Conservation (phyloP, 1,139 yeast genomes). For the Pichia sp. region DNA sequence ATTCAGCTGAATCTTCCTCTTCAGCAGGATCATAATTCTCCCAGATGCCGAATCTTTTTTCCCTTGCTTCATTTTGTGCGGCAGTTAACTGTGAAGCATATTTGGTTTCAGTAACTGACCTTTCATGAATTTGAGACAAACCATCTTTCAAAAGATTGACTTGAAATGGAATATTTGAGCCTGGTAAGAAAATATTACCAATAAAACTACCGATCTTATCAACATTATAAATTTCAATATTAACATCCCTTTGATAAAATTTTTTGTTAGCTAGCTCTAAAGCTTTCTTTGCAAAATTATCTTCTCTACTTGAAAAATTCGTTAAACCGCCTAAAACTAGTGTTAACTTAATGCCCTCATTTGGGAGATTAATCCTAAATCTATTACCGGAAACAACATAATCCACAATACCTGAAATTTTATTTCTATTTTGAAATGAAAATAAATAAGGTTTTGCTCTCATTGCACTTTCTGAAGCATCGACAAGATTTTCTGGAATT, state of each 20-base stretch:
- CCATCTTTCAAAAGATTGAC: slow-evolving; percentile 59
- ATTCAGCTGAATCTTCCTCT: slow-evolving; percentile 21
- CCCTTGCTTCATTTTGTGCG: slow-evolving; percentile 61
- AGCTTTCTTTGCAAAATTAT: slow-evolving; percentile 45
- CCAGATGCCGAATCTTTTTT: slow-evolving; percentile 61
- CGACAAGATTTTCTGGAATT: slow-evolving; percentile 58
- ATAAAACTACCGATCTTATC: slow-evolving; percentile 81
- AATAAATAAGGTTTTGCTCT: slow-evolving; percentile 72
- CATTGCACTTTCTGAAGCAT: slow-evolving; percentile 68
- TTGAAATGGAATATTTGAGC: slow-evolving; percentile 55
- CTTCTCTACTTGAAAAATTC: slow-evolving; percentile 37
- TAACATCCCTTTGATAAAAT: slow-evolving; percentile 67
- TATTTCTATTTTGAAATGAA: slow-evolving; percentile 60
- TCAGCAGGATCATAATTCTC: slow-evolving; percentile 41
- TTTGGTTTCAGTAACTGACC: slow-evolving; percentile 55
- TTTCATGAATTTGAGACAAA: slow-evolving; percentile 56
- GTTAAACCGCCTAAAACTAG: slow-evolving; percentile 73
- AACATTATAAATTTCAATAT: slow-evolving; percentile 58
- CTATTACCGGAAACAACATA: slow-evolving; percentile 63
- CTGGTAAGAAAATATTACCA: slow-evolving; percentile 57
- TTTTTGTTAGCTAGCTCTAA: slow-evolving; percentile 48
- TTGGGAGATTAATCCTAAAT: slow-evolving; percentile 59
- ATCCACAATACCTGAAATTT: slow-evolving; percentile 65
- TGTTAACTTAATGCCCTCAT: slow-evolving; percentile 64
- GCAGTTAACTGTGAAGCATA: slow-evolving; percentile 45